Conservation (phyloP, 2,329 filamentous ascomycete species). For the Fulvia fulva region DNA sequence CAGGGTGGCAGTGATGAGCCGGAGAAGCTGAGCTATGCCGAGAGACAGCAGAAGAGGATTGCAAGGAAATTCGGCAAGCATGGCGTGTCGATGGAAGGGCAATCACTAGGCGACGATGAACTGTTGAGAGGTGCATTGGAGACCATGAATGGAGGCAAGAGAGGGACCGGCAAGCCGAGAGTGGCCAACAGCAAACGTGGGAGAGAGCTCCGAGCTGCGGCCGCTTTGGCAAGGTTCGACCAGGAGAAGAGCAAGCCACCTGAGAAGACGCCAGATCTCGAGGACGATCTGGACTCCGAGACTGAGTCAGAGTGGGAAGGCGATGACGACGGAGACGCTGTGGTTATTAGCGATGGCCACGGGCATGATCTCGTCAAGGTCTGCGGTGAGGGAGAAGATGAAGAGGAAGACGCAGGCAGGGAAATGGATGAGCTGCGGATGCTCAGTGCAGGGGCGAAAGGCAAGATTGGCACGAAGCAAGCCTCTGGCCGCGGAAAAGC, state of each 20-base stretch:
- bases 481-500: background rate
- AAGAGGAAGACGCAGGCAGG: slow-evolving; percentile 50
- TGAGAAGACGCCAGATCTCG: slow-evolving; percentile 28
- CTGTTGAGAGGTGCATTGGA: slow-evolving; percentile 63
- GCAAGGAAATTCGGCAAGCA: slow-evolving; percentile 79
- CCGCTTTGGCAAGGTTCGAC: slow-evolving; percentile 70
- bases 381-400: slow-evolving; percentile 64
- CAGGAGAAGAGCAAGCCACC: slow-evolving; percentile 38
- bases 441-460: slow-evolving; percentile 30
- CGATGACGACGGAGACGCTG: slow-evolving; percentile 46
- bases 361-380: slow-evolving; percentile 68
- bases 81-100: slow-evolving; percentile 56
- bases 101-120: slow-evolving; percentile 66
- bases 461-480: slow-evolving; percentile 3
- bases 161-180: slow-evolving; percentile 61
- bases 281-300: slow-evolving; percentile 47
- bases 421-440: slow-evolving; percentile 66
- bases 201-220: slow-evolving; percentile 70
- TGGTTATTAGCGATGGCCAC: slow-evolving; percentile 58
- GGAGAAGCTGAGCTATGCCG: slow-evolving; percentile 58
- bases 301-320: slow-evolving; percentile 38
- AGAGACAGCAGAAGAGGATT: slow-evolving; percentile 68
- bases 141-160: slow-evolving; percentile 49
- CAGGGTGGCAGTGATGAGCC: slow-evolving; percentile 40
- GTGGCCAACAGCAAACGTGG: slow-evolving; percentile 72